These are phyloP conservation scores for Lumnitzera racemosa DNA, from an alignment of 345 rosid species.

Conservation along the genomic window DNA sequence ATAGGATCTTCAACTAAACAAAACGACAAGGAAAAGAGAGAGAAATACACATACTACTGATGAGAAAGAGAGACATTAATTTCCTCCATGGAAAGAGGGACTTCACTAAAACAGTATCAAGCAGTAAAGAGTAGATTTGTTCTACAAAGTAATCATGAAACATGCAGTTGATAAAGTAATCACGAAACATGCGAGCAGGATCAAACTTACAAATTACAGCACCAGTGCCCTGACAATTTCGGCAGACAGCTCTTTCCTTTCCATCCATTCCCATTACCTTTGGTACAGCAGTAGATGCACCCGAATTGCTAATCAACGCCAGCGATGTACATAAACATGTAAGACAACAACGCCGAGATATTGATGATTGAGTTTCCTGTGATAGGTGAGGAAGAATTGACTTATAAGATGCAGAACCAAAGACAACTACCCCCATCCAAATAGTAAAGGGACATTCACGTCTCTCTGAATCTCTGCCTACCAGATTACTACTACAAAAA, in stretches of 20 bases:
- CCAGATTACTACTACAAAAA: too few relatives aligned
- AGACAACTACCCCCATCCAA: neutral
- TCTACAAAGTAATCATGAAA: neutral
- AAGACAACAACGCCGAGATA: slow-evolving; percentile 65
- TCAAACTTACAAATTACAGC: slow-evolving; percentile 69
- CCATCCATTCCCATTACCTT: slow-evolving; percentile 41
- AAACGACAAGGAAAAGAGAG: neutral
- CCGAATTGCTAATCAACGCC: slow-evolving; percentile 37
- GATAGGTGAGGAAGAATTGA: neutral
- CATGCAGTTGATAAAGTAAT: neutral
- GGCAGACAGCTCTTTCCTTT: slow-evolving; percentile 60
- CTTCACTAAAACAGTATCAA: too few relatives aligned
- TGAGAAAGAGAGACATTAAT: too few relatives aligned
- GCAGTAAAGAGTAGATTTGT: too few relatives aligned
- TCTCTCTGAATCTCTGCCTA: too few relatives aligned
- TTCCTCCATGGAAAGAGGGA: too few relatives aligned
- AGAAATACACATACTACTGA: too few relatives aligned
- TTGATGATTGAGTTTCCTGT: slow-evolving; percentile 36
- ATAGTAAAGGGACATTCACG: too few relatives aligned
- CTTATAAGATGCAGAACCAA: neutral
- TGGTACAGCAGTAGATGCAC: slow-evolving; percentile 32
- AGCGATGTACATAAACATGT: slow-evolving; percentile 59
- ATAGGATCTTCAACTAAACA: neutral
- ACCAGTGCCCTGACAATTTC: slow-evolving; percentile 79
- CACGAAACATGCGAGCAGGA: neutral